Base-by-base conservation (phyloP, 495 filamentous ascomycete species). In the Penicillium nucicola region DNA sequence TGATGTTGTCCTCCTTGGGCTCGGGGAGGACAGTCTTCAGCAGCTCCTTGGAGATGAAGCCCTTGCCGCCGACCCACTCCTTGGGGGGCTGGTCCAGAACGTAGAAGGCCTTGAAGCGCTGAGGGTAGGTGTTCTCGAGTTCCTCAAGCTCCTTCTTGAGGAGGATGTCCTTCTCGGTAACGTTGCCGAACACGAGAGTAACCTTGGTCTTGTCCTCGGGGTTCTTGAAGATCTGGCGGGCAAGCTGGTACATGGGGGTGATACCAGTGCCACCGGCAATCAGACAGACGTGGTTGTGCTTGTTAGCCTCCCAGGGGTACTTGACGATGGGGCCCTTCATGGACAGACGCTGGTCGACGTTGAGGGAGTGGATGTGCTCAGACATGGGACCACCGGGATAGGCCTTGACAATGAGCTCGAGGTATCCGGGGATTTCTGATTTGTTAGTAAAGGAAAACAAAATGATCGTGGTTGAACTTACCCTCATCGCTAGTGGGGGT, bases 321-420 rank as follows among this genome's bases (percentile, higher is more conserved):
- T 98, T 98, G 50, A 90, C 88, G 14, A 98, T 80, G 1, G 93
- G 93, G 13, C 93, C 93, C 77, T 98, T 98, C 77, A 97, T 82
- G 30, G 89, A 84, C 38, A 98, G 81, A 30, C 77, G 73, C 68
- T 97, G 84, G 57, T 88, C 85, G 46, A 85, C 82, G 28, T 75
- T 76, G 88, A 98, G 81, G 56, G 77, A 78, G 76, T 97, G 91
- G 13, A 98, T 43, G 71, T 96, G 87, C 50, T 84, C 80, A 43
- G 85, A 90, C 95, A 98, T 97, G 37, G 90, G 86, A 15, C 93
- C 93, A 59, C 83, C 77, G 52, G 87, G 84, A 75, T 98, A 98
- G 60, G 77, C 78, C 79, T 98, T 98, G 65, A 98, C 82, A 31
- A 97, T 65, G 34, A 98, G 82, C 57, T 97, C 93, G 25, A 98